Conservation (phyloP, 1,284 basidiomycete species). For the Trametes polyzona region DNA sequence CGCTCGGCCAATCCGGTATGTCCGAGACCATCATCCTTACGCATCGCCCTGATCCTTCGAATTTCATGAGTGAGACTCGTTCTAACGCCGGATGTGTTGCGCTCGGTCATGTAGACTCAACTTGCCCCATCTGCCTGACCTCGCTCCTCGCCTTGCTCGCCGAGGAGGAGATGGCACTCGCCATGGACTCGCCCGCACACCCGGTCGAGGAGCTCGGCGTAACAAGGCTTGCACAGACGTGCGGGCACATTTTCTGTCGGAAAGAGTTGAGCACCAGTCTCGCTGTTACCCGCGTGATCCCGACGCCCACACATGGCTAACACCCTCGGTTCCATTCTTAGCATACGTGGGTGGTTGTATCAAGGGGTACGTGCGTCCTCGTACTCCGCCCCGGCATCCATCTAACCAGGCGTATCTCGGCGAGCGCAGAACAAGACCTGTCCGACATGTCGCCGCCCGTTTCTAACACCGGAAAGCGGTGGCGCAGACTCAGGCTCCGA, state of each 20-base stretch:
- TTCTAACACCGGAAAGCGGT: constrained; percentile 10
- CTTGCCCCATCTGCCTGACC: constrained; percentile 73
- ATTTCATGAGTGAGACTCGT: neutral
- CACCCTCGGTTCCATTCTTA: neutral
- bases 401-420: neutral
- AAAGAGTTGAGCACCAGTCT: constrained; percentile 56
- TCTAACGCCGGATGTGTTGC: neutral
- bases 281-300: neutral
- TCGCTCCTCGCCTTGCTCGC: constrained; percentile 65
- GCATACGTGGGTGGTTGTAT: constrained; percentile 22
- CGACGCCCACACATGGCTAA: neutral
- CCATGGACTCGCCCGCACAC: constrained; percentile 76
- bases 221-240: constrained; percentile 60
- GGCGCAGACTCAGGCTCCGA: neutral
- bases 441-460: constrained; percentile 29
- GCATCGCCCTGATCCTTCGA: neutral
- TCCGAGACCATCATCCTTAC: constrained; percentile 30
- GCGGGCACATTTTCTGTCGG: constrained; percentile 75
- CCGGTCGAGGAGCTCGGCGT: constrained; percentile 69
- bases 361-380: constrained; percentile 17
- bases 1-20: constrained; percentile 43
- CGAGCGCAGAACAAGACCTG: constrained; percentile 22
- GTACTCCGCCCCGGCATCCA: neutral
- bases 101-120: constrained; percentile 49
- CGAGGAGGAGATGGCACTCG: constrained; percentile 70